These are phyloP conservation scores for Vigna hirtella DNA, from an alignment of 306 rosid species.

Conservation along the genomic window DNA sequence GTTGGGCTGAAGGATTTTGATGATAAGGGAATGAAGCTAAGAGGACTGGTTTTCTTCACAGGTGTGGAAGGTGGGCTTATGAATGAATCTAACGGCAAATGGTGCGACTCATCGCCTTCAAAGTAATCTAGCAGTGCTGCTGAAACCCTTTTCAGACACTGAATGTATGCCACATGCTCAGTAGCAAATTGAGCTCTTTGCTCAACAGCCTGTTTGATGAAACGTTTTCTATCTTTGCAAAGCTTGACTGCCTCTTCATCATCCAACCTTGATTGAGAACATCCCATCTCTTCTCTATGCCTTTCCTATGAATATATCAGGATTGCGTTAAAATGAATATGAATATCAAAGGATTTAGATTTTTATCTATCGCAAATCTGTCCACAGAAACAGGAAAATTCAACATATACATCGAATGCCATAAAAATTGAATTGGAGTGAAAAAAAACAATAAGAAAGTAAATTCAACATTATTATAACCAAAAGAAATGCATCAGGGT, in stretches of 20 bases:
- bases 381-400: constrained; percentile 40
- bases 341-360: constrained; percentile 46
- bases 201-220: constrained; percentile 90
- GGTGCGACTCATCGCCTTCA: constrained; percentile 66
- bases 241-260: constrained; percentile 90
- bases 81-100: constrained; percentile 69
- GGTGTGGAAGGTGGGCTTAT: constrained; percentile 68
- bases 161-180: constrained; percentile 78
- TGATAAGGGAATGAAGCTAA: constrained; percentile 68
- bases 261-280: constrained; percentile 85
- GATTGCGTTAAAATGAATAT: constrained; percentile 57
- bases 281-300: constrained; percentile 76
- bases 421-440: constrained; percentile 12
- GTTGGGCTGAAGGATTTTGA: constrained; percentile 56
- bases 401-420: constrained; percentile 2
- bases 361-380: constrained; percentile 45
- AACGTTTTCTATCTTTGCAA: constrained; percentile 82
- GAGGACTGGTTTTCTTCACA: constrained; percentile 62
- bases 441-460: not conserved
- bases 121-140: constrained; percentile 82
- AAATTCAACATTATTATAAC: not conserved
- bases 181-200: constrained; percentile 72
- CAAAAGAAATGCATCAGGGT: constrained; percentile 17
- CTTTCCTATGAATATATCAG: constrained; percentile 62
- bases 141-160: constrained; percentile 75